These are phyloP conservation scores for Alternaria sp. DNA, from an alignment of 2,329 filamentous ascomycete genomes.

Conservation along the genomic window DNA sequence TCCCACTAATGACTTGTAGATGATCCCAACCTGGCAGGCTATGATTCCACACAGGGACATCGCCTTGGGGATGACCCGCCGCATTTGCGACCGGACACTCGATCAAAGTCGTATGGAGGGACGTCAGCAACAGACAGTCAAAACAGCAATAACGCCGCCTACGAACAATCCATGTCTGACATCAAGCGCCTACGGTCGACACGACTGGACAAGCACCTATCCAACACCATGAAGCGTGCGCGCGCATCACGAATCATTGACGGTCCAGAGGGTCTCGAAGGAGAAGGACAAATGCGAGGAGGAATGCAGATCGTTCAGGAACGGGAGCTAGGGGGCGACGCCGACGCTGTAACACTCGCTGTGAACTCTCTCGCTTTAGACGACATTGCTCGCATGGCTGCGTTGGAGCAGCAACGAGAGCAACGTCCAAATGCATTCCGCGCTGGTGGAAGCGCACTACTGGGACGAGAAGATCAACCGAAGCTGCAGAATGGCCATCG, in stretches of 20 bases:
- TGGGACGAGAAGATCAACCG: slow-evolving; percentile 66
- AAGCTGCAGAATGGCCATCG: slow-evolving; percentile 73
- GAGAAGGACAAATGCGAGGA: slow-evolving; percentile 63
- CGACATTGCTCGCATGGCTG: slow-evolving; percentile 94
- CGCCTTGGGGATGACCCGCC: slow-evolving; percentile 59
- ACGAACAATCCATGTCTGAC: slow-evolving; percentile 95
- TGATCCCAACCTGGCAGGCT: slow-evolving; percentile 71
- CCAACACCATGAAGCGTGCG: slow-evolving; percentile 88
- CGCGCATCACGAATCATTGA: slow-evolving; percentile 92
- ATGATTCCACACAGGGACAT: slow-evolving; percentile 71
- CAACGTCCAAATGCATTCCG: slow-evolving; percentile 82
- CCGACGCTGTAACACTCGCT: slow-evolving; percentile 83
- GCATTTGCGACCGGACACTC: slow-evolving; percentile 67
- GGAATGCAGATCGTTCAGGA: slow-evolving; percentile 84
- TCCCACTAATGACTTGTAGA: slow-evolving; percentile 56
- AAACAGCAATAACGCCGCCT: slow-evolving; percentile 66
- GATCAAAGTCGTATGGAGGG: slow-evolving; percentile 76
- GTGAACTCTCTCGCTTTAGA: slow-evolving; percentile 92
- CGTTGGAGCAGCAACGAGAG: slow-evolving; percentile 92
- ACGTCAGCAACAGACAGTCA: slow-evolving; percentile 62
- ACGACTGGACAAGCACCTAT: slow-evolving; percentile 90
- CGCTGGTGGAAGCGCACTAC: slow-evolving; percentile 73
- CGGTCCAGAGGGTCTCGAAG: slow-evolving; percentile 74
- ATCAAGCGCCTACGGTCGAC: slow-evolving; percentile 91
- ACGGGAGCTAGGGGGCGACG: slow-evolving; percentile 70